These are phyloP conservation scores for Dictyostelium firmibasis DNA, from an alignment of 78 protist genomes.

Conservation along the genomic window DNA sequence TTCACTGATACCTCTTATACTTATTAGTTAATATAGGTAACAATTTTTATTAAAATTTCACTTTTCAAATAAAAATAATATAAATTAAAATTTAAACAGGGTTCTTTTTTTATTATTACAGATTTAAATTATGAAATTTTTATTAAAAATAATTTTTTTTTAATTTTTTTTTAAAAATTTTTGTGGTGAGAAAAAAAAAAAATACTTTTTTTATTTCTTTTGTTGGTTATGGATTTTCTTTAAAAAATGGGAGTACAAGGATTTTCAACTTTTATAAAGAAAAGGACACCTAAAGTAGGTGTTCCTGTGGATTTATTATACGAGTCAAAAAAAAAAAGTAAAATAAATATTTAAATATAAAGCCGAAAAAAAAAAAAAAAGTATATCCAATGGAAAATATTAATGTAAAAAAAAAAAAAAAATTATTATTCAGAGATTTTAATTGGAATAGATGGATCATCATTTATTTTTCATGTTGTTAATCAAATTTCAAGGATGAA, in stretches of 20 bases:
- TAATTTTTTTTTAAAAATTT: not conserved
- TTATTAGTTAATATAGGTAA: too few relatives aligned
- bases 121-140: too few relatives aligned
- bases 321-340: not conserved
- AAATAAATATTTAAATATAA: not conserved
- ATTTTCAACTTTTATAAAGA: conserved; percentile 5
- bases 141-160: too few relatives aligned
- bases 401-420: too few relatives aligned
- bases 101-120: too few relatives aligned
- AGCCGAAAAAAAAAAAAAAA: not conserved
- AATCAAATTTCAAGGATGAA: not conserved
- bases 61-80: too few relatives aligned
- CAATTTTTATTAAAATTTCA: too few relatives aligned
- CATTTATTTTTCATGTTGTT: not conserved
- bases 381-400: too few relatives aligned
- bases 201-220: not conserved
- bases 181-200: not conserved
- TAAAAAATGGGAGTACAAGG: conserved; percentile 32
- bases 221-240: not conserved
- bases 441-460: conserved; percentile 18
- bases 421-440: not conserved
- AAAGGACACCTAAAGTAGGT: not conserved
- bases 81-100: too few relatives aligned
- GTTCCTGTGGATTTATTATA: not conserved
- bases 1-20: conserved; percentile 12